phyloP scores from a whole-genome alignment of 2,329 filamentous ascomycete genomes.

The Trichophyton simii region DNA sequence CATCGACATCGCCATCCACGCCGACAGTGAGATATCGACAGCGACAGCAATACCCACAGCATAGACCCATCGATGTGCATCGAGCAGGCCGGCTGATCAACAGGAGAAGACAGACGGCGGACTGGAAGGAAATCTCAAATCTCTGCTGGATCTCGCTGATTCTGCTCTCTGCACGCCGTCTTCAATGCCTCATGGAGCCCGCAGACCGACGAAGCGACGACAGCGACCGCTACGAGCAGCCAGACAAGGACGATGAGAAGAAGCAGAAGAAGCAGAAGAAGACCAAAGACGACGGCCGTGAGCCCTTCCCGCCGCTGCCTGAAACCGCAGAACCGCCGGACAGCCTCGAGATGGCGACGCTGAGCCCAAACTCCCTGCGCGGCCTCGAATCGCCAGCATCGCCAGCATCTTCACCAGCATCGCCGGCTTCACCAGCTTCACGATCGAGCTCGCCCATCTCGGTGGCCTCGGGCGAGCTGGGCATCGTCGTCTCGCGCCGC shows the following conservation, averaged over 20 bases:
- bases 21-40: too few relatives aligned
- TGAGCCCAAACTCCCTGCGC: too few relatives aligned
- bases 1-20: too few relatives aligned
- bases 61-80: neutral
- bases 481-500: conserved; percentile 9
- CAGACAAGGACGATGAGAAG: neutral
- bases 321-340: too few relatives aligned
- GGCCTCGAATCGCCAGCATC: too few relatives aligned
- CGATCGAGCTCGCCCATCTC: conserved; percentile 10
- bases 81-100: neutral
- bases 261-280: neutral
- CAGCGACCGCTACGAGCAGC: neutral
- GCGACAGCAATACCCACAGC: neutral
- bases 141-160: too few relatives aligned
- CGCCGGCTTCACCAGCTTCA: neutral
- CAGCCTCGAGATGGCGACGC: too few relatives aligned
- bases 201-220: neutral
- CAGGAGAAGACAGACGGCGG: neutral
- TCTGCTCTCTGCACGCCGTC: too few relatives aligned
- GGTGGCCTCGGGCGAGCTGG: conserved; percentile 12
- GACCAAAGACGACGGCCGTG: neutral
- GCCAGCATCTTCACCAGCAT: neutral
- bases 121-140: neutral
- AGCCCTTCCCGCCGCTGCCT: neutral
- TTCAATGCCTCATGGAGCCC: neutral